Evolutionary conservation across 2,329 filamentous ascomycete genomes (phyloP).

Genomic region (Calonectria honghensis): DNA sequence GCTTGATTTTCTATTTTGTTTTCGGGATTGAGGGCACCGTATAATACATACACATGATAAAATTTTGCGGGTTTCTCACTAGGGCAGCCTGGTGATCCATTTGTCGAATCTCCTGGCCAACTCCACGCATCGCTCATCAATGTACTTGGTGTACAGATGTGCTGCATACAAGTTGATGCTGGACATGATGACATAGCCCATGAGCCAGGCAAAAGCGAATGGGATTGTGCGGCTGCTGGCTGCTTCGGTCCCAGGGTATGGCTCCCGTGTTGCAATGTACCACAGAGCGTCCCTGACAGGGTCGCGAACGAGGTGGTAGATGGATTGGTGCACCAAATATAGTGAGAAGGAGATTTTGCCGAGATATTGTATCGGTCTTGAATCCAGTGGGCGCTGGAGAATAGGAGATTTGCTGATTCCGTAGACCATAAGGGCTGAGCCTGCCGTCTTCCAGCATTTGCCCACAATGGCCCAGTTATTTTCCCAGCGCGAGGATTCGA

Average conservation of each 20-base stretch:
- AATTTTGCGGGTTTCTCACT: not conserved
- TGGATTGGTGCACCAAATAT: conserved; percentile 40
- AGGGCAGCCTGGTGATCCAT: conserved; percentile 26
- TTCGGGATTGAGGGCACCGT: too few relatives aligned
- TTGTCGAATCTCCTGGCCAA: conserved; percentile 37
- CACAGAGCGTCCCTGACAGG: conserved; percentile 33
- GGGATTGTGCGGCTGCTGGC: conserved; percentile 26
- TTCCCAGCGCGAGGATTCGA: conserved; percentile 38
- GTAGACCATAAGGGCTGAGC: conserved; percentile 37
- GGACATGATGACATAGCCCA: conserved; percentile 29
- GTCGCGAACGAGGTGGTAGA: conserved; percentile 39
- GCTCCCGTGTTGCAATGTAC: conserved; percentile 31
- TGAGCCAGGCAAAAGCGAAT: conserved; percentile 38
- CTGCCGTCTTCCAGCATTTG: conserved; percentile 41
- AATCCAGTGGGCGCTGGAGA: conserved; percentile 38
- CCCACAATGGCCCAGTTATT: conserved; percentile 37
- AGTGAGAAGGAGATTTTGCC: conserved; percentile 41
- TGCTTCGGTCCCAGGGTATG: conserved; percentile 31
- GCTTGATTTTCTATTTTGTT: too few relatives aligned
- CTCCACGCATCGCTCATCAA: conserved; percentile 37
- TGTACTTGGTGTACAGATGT: conserved; percentile 35
- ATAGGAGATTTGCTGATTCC: conserved; percentile 35
- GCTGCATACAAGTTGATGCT: conserved; percentile 38
- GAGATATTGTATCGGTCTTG: conserved; percentile 35
- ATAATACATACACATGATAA: not conserved